These are phyloP conservation scores for Aphanomyces astaci DNA, from an alignment of 352 stramenopile species.

Conservation along the genomic window DNA sequence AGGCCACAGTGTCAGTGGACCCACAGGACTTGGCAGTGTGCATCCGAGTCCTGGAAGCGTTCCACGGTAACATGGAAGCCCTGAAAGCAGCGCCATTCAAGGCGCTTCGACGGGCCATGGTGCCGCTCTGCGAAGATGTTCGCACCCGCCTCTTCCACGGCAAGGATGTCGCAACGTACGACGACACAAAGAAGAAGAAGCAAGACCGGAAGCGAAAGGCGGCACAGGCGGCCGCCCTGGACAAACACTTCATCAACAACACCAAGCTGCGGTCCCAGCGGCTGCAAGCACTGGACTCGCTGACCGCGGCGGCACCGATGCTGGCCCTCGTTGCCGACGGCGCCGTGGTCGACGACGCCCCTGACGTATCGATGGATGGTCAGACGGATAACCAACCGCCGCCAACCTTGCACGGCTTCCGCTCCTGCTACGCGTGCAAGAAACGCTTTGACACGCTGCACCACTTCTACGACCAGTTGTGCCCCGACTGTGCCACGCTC, in stretches of 20 bases:
- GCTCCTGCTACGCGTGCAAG: constrained; percentile 94
- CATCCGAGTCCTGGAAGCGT: constrained; percentile 43
- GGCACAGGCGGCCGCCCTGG: constrained; percentile 51
- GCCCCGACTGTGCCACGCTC: constrained; percentile 85
- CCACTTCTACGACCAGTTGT: constrained; percentile 94
- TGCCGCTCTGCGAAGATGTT: constrained; percentile 53
- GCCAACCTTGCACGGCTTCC: constrained; percentile 65
- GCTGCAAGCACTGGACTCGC: constrained; percentile 39
- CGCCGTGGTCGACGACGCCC: constrained; percentile 20
- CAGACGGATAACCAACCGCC: constrained; percentile 26
- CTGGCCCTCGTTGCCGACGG: constrained; percentile 60
- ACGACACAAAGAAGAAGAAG: constrained; percentile 53
- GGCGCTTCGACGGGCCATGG: constrained; percentile 43
- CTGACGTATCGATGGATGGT: constrained; percentile 25
- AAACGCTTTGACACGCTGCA: constrained; percentile 85
- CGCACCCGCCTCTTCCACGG: constrained; percentile 57
- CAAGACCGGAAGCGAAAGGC: constrained; percentile 58
- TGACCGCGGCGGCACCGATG: constrained; percentile 53
- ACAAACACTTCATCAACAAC: constrained; percentile 76
- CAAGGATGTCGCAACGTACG: constrained; percentile 36
- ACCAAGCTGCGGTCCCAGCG: constrained; percentile 62
- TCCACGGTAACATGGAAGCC: constrained; percentile 42
- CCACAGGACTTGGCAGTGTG: constrained; percentile 50
- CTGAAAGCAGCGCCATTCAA: constrained; percentile 58
- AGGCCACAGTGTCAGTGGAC: constrained; percentile 28